Percentiles rank a stretch among this genome's conserved stretches.
These are phyloP conservation scores for Xylariaceae sp. DNA, from an alignment of 2,329 filamentous ascomycete species.

Conservation along the genomic window DNA sequence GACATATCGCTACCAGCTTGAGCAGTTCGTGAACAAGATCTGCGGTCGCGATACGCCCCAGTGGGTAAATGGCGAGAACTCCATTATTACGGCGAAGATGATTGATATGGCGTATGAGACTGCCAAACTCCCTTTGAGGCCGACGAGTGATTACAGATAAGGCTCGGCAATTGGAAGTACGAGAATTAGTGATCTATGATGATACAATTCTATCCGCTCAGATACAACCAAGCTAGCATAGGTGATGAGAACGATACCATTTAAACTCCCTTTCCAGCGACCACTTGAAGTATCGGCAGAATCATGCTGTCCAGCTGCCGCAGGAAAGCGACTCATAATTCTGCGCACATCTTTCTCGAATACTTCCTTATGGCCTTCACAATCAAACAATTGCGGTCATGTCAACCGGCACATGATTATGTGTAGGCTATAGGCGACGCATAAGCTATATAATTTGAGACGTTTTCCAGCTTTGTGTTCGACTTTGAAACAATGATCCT, in stretches of 20 bases:
- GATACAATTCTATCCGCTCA: background rate
- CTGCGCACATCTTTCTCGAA: slow-evolving; percentile 44
- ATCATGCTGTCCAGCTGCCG: slow-evolving; percentile 27
- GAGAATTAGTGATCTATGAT: background rate
- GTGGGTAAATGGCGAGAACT: slow-evolving; percentile 36
- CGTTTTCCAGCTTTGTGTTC: too few species aligned
- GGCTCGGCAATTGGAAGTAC: background rate
- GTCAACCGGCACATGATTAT: too few species aligned
- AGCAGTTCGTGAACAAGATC: slow-evolving; percentile 38
- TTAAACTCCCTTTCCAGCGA: background rate
- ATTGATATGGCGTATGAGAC: slow-evolving; percentile 38
- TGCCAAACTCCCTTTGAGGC: slow-evolving; percentile 30
- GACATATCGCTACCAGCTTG: slow-evolving; percentile 37
- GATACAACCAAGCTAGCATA: background rate
- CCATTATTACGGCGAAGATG: slow-evolving; percentile 35
- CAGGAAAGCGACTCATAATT: slow-evolving; percentile 43
- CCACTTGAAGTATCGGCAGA: background rate
- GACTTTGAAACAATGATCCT: too few species aligned
- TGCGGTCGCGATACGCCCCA: slow-evolving; percentile 30
- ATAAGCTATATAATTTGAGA: too few species aligned
- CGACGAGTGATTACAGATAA: slow-evolving; percentile 16
- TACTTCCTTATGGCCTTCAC: too few species aligned
- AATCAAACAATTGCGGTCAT: too few species aligned
- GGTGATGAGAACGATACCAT: background rate
- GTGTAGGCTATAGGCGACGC: too few species aligned